These are phyloP conservation scores for Plectranthus barbatus DNA, from an alignment of 257 asterid genomes.

Conservation along the genomic window DNA sequence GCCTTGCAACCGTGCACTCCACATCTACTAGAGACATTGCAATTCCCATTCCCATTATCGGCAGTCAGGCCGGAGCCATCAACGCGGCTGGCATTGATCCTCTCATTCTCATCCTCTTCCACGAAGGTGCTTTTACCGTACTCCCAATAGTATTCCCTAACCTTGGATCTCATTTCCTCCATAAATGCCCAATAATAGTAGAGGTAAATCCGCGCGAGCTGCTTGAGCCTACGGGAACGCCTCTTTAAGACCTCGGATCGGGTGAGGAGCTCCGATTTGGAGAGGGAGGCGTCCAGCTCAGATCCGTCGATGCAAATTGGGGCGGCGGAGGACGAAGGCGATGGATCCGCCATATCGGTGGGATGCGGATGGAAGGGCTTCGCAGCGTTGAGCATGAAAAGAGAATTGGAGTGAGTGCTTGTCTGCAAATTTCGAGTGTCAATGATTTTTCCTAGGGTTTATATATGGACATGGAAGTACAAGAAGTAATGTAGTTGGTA, in stretches of 20 bases:
- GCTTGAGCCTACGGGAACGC: constrained; percentile 49
- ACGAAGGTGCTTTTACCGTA: constrained; percentile 62
- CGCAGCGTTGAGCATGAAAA: constrained; percentile 6
- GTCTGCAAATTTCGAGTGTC: background rate
- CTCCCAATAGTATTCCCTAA: constrained; percentile 66
- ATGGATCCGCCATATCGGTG: constrained; percentile 28
- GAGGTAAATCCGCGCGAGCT: constrained; percentile 55
- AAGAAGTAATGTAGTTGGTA: background rate
- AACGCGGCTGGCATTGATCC: constrained; percentile 16
- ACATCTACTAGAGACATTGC: constrained; percentile 14
- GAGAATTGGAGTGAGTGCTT: background rate
- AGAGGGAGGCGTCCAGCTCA: constrained; percentile 39
- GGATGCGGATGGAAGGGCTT: constrained; percentile 14
- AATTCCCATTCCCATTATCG: constrained; percentile 12
- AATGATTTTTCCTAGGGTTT: constrained; percentile 15
- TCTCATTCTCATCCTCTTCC: constrained; percentile 43
- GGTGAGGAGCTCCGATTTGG: constrained; percentile 52
- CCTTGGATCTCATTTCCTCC: constrained; percentile 68
- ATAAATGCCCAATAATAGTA: constrained; percentile 74
- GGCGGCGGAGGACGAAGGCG: constrained; percentile 38
- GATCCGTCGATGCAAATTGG: constrained; percentile 50
- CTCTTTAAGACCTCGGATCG: constrained; percentile 58
- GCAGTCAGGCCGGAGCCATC: constrained; percentile 17
- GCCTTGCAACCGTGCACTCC: constrained; percentile 43
- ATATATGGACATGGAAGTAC: constrained; percentile 1